Evolutionary conservation across 2,329 filamentous ascomycete genomes (phyloP).

Genomic region (Cladosporium sp.): DNA sequence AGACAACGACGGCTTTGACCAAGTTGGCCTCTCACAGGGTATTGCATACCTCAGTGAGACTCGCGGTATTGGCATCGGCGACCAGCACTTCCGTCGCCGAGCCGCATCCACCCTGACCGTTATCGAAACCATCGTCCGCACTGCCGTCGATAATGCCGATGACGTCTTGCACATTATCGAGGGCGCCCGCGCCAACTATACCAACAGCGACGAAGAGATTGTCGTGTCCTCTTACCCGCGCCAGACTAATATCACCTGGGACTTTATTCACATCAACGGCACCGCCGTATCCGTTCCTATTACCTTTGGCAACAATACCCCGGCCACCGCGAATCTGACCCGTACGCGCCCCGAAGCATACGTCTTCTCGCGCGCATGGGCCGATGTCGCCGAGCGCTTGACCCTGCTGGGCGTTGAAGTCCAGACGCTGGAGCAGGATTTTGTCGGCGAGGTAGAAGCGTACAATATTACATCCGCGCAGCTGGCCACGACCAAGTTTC

Average conservation of each 20-base stretch:
- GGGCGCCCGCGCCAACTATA: conserved; percentile 30
- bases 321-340: conserved; percentile 38
- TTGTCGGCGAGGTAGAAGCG: conserved; percentile 36
- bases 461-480: conserved; percentile 38
- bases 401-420: conserved; percentile 36
- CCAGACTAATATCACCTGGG: conserved; percentile 33
- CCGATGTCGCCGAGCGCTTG: conserved; percentile 37
- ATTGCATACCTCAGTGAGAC: conserved; percentile 40
- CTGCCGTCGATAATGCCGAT: conserved; percentile 34
- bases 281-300: conserved; percentile 37
- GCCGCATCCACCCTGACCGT: conserved; percentile 36
- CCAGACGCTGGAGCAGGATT: conserved; percentile 32
- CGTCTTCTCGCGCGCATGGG: conserved; percentile 39
- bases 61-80: conserved; percentile 39
- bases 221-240: conserved; percentile 34
- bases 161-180: conserved; percentile 35
- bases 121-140: conserved; percentile 38
- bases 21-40: conserved; percentile 39
- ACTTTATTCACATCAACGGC: conserved; percentile 38
- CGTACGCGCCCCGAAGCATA: conserved; percentile 38
- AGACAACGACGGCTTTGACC: conserved; percentile 40
- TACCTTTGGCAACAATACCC: conserved; percentile 38
- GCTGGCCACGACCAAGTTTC: conserved; percentile 32
- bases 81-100: conserved; percentile 37
- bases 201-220: conserved; percentile 31